Evolutionary conservation across 805 yeast species (phyloP).

Genomic region (Metschnikowia henanensis): DNA sequence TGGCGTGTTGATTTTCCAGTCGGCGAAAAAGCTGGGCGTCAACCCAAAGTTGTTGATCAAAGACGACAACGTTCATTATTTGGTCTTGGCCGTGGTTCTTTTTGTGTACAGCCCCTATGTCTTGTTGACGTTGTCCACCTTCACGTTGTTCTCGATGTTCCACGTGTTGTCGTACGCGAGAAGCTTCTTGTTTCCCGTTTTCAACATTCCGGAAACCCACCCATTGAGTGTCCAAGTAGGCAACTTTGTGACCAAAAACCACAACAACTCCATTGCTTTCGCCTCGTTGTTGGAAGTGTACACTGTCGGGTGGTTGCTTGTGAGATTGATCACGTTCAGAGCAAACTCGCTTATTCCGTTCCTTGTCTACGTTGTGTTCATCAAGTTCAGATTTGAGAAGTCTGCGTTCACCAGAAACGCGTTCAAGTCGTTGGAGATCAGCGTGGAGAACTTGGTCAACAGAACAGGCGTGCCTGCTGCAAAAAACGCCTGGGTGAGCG

Average conservation of each 20-base stretch:
- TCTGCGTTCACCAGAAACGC: conserved; percentile 70
- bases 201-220: conserved; percentile 36
- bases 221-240: conserved; percentile 40
- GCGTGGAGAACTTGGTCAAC: conserved; percentile 33
- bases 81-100: conserved; percentile 52
- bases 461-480: conserved; percentile 29
- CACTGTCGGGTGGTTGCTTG: conserved; percentile 45
- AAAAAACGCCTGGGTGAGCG: conserved; percentile 37
- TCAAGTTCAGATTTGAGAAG: conserved; percentile 76
- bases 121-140: conserved; percentile 67
- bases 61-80: conserved; percentile 75
- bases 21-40: conserved; percentile 31
- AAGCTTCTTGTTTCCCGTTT: conserved; percentile 63
- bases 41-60: conserved; percentile 23
- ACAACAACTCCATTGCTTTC: conserved; percentile 38
- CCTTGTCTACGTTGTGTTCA: conserved; percentile 55
- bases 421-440: conserved; percentile 66
- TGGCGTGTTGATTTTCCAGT: conserved; percentile 71
- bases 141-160: conserved; percentile 74
- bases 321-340: conserved; percentile 60
- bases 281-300: conserved; percentile 40
- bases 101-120: conserved; percentile 55
- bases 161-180: conserved; percentile 75
- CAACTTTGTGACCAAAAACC: conserved; percentile 34
- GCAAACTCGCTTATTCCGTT: conserved; percentile 62